Conservation (phyloP, 106 monocot genomes). For the Narthecium ossifragum region DNA sequence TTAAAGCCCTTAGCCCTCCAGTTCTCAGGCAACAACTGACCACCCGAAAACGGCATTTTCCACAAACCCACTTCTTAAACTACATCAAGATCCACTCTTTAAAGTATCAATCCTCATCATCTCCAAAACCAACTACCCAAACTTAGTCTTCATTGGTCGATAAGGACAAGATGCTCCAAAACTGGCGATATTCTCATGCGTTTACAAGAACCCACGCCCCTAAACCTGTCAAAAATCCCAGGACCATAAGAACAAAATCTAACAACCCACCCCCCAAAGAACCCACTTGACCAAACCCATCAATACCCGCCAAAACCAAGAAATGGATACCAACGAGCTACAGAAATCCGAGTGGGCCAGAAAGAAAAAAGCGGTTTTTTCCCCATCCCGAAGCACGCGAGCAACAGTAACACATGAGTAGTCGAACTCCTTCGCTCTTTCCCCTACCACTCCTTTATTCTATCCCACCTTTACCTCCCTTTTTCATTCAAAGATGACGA, state of each 20-base stretch:
- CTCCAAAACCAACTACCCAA: too few species aligned
- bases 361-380: constrained; percentile 20
- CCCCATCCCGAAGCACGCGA: constrained; percentile 50
- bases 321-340: constrained; percentile 11
- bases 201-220: neutral
- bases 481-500: constrained; percentile 39
- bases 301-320: neutral
- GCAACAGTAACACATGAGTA: constrained; percentile 33
- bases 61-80: neutral
- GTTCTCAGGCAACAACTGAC: neutral
- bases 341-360: neutral
- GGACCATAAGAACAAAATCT: too few species aligned
- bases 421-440: constrained; percentile 18
- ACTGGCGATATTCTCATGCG: too few species aligned
- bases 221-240: neutral
- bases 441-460: constrained; percentile 10
- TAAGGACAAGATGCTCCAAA: too few species aligned
- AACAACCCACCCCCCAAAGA: too few species aligned
- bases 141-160: too few species aligned
- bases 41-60: neutral
- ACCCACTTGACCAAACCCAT: too few species aligned
- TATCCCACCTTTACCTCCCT: constrained; percentile 2
- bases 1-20: too few species aligned
- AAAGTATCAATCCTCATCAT: too few species aligned
- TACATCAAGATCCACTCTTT: constrained; percentile 21